A percentile compares a stretch with the other conserved stretches of the same genome.
Evolutionary conservation across 805 yeast species (phyloP).

Genomic region (Zygosaccharomyces siamensis): DNA sequence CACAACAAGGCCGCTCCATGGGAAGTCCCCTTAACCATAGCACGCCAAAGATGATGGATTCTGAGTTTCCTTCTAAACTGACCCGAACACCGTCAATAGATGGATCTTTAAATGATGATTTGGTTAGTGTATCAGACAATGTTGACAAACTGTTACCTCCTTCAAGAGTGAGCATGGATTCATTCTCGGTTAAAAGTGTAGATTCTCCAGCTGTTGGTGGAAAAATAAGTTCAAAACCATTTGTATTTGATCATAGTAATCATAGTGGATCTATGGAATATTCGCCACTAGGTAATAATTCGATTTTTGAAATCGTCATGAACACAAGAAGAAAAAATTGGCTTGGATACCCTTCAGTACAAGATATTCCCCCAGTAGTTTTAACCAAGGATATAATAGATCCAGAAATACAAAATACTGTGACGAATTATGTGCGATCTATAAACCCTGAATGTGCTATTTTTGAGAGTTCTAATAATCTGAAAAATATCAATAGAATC

Average conservation of each 20-base stretch:
- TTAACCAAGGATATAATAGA: slow-evolving; percentile 46
- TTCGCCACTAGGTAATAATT: slow-evolving; percentile 44
- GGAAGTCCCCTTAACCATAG: slow-evolving; percentile 2
- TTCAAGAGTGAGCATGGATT: slow-evolving; percentile 25
- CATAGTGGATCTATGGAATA: slow-evolving; percentile 33
- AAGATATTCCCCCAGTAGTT: slow-evolving; percentile 80
- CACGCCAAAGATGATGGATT: slow-evolving; percentile 3
- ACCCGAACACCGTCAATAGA: slow-evolving; percentile 15
- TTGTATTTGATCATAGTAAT: slow-evolving; percentile 21
- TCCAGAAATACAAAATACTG: slow-evolving; percentile 40
- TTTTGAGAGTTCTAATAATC: slow-evolving; percentile 40
- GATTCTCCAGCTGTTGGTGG: slow-evolving; percentile 30
- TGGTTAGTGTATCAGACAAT: slow-evolving; percentile 27
- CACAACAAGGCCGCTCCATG: not conserved
- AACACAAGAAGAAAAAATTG: slow-evolving; percentile 36
- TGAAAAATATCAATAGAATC: slow-evolving; percentile 38
- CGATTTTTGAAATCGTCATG: slow-evolving; percentile 67
- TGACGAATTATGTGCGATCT: slow-evolving; percentile 42
- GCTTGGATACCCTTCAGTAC: slow-evolving; percentile 63
- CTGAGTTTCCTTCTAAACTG: slow-evolving; percentile 8
- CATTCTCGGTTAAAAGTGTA: slow-evolving; percentile 28
- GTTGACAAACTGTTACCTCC: slow-evolving; percentile 15
- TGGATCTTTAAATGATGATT: slow-evolving; percentile 36
- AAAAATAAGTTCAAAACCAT: slow-evolving; percentile 13
- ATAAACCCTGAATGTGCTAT: slow-evolving; percentile 43